A percentile compares a stretch with the other conserved stretches of the same genome.
Evolutionary conservation across 345 rosid genomes (phyloP).

Genomic region (Brassica cretica): DNA sequence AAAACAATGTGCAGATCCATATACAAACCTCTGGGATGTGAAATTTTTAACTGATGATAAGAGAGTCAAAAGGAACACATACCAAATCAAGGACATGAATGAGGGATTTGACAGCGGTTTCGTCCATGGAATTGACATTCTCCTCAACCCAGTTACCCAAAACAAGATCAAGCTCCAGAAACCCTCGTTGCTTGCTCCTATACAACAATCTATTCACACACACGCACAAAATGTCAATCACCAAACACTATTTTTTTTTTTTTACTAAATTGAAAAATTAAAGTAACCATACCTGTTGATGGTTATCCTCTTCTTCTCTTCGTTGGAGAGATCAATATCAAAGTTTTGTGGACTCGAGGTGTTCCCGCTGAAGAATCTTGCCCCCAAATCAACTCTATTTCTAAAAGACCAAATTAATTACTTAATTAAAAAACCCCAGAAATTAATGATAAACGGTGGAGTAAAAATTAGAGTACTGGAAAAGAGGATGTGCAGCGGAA

Average conservation of each 20-base stretch:
- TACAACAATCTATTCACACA: constrained; percentile 59
- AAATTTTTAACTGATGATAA: background rate
- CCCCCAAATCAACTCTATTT: constrained; percentile 44
- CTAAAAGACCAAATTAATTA: constrained; percentile 38
- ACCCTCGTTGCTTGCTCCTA: constrained; percentile 95
- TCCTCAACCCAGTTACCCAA: constrained; percentile 94
- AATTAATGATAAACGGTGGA: background rate
- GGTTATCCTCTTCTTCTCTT: constrained; percentile 71
- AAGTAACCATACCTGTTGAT: constrained; percentile 56
- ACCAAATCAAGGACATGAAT: constrained; percentile 85
- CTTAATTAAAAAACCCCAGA: background rate
- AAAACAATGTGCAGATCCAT: background rate
- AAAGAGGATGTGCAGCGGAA: background rate
- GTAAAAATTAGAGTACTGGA: constrained; percentile 29
- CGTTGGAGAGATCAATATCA: constrained; percentile 62
- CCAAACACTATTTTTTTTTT: no score
- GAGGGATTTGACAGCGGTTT: constrained; percentile 65
- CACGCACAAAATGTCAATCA: background rate
- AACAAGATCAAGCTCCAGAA: constrained; percentile 87
- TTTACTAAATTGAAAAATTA: background rate
- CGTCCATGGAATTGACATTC: constrained; percentile 72
- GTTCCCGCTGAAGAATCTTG: constrained; percentile 48
- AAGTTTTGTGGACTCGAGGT: constrained; percentile 33
- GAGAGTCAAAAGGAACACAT: constrained; percentile 10
- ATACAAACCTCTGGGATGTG: background rate